Evolutionary conservation across 2,329 filamentous ascomycete species (phyloP).

Genomic region (Pseudocercospora cruenta): DNA sequence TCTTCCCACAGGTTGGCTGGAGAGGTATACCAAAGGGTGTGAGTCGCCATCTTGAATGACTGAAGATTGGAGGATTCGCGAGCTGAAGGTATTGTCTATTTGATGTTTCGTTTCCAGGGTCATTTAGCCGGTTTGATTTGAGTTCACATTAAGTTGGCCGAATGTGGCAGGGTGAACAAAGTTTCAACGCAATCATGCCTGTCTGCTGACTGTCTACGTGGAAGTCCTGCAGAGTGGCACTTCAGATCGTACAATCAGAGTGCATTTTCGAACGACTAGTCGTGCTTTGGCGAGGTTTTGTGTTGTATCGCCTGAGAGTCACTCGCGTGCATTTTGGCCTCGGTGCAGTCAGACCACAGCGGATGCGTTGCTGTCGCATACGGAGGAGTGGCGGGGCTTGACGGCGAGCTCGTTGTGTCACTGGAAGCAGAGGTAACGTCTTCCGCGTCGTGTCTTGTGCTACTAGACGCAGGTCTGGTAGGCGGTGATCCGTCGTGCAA

Average conservation of each 20-base stretch:
- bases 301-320: neutral
- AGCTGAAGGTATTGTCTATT: neutral
- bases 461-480: neutral
- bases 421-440: neutral
- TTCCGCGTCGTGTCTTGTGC: neutral
- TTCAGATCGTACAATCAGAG: neutral
- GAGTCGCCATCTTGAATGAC: neutral
- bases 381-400: neutral
- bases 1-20: constrained; percentile 17
- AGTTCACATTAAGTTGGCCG: neutral
- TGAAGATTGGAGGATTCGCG: neutral
- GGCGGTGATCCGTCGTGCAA: neutral
- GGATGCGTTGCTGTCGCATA: neutral
- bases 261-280: neutral
- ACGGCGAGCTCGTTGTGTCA: neutral
- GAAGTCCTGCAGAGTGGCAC: too few species aligned
- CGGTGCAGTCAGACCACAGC: neutral
- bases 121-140: neutral
- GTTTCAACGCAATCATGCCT: neutral
- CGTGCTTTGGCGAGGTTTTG: neutral
- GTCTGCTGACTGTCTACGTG: neutral
- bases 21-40: neutral
- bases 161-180: neutral
- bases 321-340: neutral
- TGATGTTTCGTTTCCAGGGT: neutral